These are phyloP conservation scores for Epichloe baconii DNA, from an alignment of 2,329 filamentous ascomycete species.

Conservation along the genomic window DNA sequence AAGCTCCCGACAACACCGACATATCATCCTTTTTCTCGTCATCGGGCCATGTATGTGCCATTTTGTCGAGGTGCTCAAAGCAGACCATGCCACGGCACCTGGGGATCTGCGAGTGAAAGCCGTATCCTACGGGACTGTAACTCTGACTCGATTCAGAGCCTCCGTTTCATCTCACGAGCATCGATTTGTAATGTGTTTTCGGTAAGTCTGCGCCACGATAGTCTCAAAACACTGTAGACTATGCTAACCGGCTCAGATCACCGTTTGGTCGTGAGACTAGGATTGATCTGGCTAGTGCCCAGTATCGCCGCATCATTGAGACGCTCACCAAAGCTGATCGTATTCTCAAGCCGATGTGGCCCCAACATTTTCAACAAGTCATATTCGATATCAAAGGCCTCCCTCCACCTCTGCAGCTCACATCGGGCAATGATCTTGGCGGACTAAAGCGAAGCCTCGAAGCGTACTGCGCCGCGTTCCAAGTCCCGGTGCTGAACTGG, in stretches of 20 bases:
- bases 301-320: slow-evolving; percentile 40
- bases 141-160: slow-evolving; percentile 36
- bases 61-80: slow-evolving; percentile 35
- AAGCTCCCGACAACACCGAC: slow-evolving; percentile 33
- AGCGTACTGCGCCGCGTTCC: slow-evolving; percentile 41
- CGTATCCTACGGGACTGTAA: slow-evolving; percentile 39
- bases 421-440: slow-evolving; percentile 41
- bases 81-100: slow-evolving; percentile 26
- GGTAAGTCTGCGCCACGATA: slow-evolving; percentile 22
- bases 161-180: slow-evolving; percentile 40
- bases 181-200: slow-evolving; percentile 41
- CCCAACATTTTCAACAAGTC: slow-evolving; percentile 38
- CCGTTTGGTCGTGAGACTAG: slow-evolving; percentile 31
- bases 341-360: slow-evolving; percentile 45
- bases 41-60: slow-evolving; percentile 41
- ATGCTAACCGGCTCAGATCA: slow-evolving; percentile 15
- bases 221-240: background rate
- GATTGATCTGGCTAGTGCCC: slow-evolving; percentile 39
- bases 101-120: slow-evolving; percentile 36
- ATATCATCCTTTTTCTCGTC: slow-evolving; percentile 41
- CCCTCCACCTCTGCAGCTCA: slow-evolving; percentile 38
- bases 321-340: slow-evolving; percentile 41
- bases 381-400: slow-evolving; percentile 41
- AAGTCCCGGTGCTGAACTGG: slow-evolving; percentile 37
- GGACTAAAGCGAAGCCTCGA: slow-evolving; percentile 41